phyloP scores from a whole-genome alignment of 768 basidiomycete species.

The Polyporus arcularius region DNA sequence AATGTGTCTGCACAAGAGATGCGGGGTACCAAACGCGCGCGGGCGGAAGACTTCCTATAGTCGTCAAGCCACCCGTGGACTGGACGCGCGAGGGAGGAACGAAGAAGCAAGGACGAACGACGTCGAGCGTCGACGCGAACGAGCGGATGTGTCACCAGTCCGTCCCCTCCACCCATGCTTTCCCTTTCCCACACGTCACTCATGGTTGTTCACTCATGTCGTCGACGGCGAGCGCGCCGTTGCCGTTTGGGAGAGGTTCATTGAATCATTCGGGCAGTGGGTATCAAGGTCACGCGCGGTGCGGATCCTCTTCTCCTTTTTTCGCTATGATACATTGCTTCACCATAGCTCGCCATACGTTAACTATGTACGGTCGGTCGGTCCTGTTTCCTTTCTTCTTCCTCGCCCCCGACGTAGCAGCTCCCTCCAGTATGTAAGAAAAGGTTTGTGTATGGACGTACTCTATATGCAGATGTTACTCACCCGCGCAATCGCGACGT shows the following conservation, averaged over 20 bases:
- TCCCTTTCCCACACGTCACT: slow-evolving; percentile 20
- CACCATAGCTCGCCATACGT: neutral
- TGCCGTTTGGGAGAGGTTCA: no score
- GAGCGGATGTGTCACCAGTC: slow-evolving; percentile 30
- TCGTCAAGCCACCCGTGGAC: neutral
- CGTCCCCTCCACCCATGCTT: slow-evolving; percentile 30
- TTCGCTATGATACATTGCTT: slow-evolving; percentile 10
- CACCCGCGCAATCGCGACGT: neutral
- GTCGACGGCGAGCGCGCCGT: no score
- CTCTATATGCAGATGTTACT: no score
- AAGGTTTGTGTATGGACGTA: slow-evolving; percentile 20
- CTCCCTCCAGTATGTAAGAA: slow-evolving; percentile 6
- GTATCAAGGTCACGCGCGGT: slow-evolving; percentile 17
- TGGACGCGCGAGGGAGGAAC: neutral
- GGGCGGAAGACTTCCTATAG: slow-evolving; percentile 84
- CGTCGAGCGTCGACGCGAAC: neutral
- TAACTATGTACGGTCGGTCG: neutral
- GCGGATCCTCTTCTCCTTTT: slow-evolving; percentile 19
- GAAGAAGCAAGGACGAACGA: neutral
- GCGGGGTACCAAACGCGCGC: slow-evolving; percentile 80
- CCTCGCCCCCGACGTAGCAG: neutral
- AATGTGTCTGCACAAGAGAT: slow-evolving; percentile 50
- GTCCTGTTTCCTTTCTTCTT: no score
- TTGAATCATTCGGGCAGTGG: neutral
- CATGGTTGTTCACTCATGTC: slow-evolving; percentile 1